phyloP scores from a whole-genome alignment of 495 filamentous ascomycete genomes.

The Aspergillus diversus region DNA sequence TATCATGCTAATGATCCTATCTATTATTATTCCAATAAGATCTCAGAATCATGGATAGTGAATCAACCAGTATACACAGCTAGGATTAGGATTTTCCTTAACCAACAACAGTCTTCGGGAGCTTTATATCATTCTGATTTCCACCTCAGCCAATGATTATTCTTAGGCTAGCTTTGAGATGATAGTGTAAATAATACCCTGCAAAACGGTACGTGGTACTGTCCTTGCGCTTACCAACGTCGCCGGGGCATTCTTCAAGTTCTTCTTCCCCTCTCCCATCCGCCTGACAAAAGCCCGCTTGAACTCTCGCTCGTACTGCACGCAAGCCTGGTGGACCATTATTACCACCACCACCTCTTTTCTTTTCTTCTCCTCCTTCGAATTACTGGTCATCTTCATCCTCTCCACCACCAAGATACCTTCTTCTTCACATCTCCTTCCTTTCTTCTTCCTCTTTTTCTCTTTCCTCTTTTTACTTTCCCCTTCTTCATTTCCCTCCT shows the following conservation, averaged over 20 bases:
- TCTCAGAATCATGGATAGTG: background rate
- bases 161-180: background rate
- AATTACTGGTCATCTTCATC: constrained; percentile 4
- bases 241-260: background rate
- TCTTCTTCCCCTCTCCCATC: constrained; percentile 5
- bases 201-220: constrained; percentile 1
- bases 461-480: constrained; percentile 26
- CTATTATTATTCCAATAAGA: constrained; percentile 6
- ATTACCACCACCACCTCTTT: constrained; percentile 18
- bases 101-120: background rate
- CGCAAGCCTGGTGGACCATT: background rate
- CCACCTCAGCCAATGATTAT: background rate
- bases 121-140: background rate
- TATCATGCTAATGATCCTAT: constrained; percentile 11
- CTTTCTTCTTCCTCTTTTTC: constrained; percentile 22
- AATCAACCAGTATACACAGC: background rate
- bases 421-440: constrained; percentile 24
- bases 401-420: background rate
- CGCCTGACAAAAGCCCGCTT: constrained; percentile 26
- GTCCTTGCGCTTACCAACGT: background rate
- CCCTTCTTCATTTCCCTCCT: constrained; percentile 11
- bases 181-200: constrained; percentile 2
- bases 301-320: constrained; percentile 8
- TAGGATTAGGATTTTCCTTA: background rate
- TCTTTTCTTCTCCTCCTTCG: constrained; percentile 11